Evolutionary conservation across 768 basidiomycete species (phyloP).

Genomic region (Mycena galericulata): DNA sequence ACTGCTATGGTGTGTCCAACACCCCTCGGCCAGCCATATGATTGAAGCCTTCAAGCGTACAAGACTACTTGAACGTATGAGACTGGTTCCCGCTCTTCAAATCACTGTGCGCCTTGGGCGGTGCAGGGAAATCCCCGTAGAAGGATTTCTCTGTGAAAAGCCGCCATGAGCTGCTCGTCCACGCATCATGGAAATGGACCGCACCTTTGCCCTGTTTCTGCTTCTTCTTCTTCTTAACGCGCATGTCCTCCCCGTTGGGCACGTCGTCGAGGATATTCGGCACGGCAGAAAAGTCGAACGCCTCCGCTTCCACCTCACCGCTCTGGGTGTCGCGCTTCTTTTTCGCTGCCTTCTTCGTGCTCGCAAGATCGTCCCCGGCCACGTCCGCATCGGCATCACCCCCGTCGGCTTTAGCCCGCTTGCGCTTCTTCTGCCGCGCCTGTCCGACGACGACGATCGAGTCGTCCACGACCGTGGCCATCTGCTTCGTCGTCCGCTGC

Average conservation of each 20-base stretch:
- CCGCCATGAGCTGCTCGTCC: not conserved
- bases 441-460: conserved; percentile 81
- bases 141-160: conserved; percentile 52
- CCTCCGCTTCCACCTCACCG: conserved; percentile 53
- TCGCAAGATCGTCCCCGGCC: conserved; percentile 34
- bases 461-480: conserved; percentile 59
- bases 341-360: conserved; percentile 31
- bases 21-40: too few species aligned
- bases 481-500: conserved; percentile 56
- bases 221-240: conserved; percentile 61
- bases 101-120: conserved; percentile 74
- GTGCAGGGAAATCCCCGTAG: conserved; percentile 72
- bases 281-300: conserved; percentile 76
- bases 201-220: conserved; percentile 56
- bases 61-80: conserved; percentile 69
- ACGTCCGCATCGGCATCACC: conserved; percentile 32
- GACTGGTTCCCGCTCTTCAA: conserved; percentile 79
- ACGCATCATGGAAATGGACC: not conserved
- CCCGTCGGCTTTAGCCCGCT: conserved; percentile 56
- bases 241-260: conserved; percentile 53
- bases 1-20: too few species aligned
- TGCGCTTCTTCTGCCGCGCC: conserved; percentile 71
- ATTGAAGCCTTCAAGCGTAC: too few species aligned
- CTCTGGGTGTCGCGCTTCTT: conserved; percentile 32
- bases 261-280: conserved; percentile 80